Base-by-base conservation (phyloP, 306 rosid species). In the Abrus precatorius region DNA sequence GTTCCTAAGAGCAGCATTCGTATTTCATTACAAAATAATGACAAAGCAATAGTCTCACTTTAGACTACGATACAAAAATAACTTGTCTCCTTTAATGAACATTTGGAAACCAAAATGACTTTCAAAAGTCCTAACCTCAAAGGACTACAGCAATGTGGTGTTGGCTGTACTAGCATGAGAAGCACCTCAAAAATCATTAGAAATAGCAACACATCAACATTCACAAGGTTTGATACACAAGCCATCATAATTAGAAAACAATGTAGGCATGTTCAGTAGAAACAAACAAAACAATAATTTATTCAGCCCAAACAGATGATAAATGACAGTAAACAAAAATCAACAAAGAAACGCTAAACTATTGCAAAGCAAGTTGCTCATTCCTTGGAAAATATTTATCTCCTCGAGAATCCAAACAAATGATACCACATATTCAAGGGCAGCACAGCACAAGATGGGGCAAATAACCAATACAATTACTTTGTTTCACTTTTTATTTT, bases 151-250 rank as follows among this genome's bases (percentile, higher is more conserved):
- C 79, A 76, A 76, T 3, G 32, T 33, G 6, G 34, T 75, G 38
- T 44, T 75, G 73, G 80, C 50, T 28, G 43, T 75, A 30, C 74
- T 61, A 77, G 73, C 75, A 53, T 60, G 78, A 33, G 69, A 75
- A 63, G 45, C 88, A 64, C 82, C 85, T 80, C 80, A 28, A 80
- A 55, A 64, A 55, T 62, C 80, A 85, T 85, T 80, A 71, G 83
- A 55, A 83, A 75, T n/a, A 69, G 72, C 82, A 80, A 45, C n/a
- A n/a, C 47, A 75, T 55, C 65, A 76, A 68, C 59, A 73, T 49
- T 61, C 56, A 84, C 49, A 80, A 40, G 54, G 34, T 62, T 80
- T 56, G 44, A 76, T 40, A 54, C 56, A 34, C 4, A 70, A 63
- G 32, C 67, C 80, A 80, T 62, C 66, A 80, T 48, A 20, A 28